phyloP scores from a whole-genome alignment of 768 basidiomycete genomes.

The Lactarius tabidus region DNA sequence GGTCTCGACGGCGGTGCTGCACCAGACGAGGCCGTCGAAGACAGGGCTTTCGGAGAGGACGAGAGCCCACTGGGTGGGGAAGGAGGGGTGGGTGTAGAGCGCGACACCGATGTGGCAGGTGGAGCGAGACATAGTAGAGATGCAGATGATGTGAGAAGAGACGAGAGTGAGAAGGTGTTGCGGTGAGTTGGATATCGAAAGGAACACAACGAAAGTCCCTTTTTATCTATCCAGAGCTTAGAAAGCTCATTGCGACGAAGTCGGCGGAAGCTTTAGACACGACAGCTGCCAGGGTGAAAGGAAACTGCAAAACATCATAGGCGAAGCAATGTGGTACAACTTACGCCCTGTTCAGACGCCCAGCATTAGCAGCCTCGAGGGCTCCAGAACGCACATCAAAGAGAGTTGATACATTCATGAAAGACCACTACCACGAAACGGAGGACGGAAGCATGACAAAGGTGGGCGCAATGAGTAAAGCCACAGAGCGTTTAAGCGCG shows the following conservation, averaged over 20 bases:
- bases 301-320: background rate
- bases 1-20: conserved; percentile 9
- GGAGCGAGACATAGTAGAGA: conserved; percentile 1
- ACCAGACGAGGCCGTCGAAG: conserved; percentile 7
- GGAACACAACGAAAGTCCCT: background rate
- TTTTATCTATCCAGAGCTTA: background rate
- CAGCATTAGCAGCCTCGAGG: background rate
- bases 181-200: background rate
- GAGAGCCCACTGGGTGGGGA: conserved; percentile 12
- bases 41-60: conserved; percentile 3
- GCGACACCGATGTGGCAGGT: conserved; percentile 9
- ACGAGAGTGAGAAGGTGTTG: background rate
- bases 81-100: conserved; percentile 1
- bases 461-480: background rate
- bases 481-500: background rate
- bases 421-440: background rate
- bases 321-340: background rate
- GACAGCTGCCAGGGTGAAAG: background rate
- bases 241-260: background rate
- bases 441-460: background rate
- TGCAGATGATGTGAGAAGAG: background rate
- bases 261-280: background rate
- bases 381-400: background rate
- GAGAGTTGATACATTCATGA: background rate
- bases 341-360: background rate